Conservation (phyloP, 1,139 yeast genomes). For the Suzukiozyma palmioleophila region DNA sequence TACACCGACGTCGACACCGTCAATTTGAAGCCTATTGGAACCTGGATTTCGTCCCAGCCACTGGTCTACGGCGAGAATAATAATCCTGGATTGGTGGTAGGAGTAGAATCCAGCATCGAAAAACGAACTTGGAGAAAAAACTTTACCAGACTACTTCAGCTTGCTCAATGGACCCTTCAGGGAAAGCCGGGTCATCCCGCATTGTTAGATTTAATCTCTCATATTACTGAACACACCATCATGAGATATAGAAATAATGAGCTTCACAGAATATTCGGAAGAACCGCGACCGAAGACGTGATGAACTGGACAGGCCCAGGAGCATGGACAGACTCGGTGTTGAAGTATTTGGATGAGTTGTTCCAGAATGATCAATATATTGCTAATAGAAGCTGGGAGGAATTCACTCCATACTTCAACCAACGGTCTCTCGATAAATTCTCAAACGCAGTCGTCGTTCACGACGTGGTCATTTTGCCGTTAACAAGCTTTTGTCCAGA, state of each 20-base stretch:
- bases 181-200: constrained; percentile 86
- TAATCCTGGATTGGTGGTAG: constrained; percentile 69
- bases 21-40: constrained; percentile 30
- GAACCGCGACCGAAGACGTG: constrained; percentile 62
- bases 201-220: constrained; percentile 70
- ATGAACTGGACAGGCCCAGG: constrained; percentile 99
- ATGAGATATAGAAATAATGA: constrained; percentile 24
- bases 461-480: constrained; percentile 71
- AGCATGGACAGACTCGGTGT: constrained; percentile 78
- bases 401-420: constrained; percentile 23
- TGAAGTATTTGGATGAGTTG: constrained; percentile 62
- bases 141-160: constrained; percentile 62
- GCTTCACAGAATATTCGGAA: constrained; percentile 42
- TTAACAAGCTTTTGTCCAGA: constrained; percentile 71
- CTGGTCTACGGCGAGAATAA: constrained; percentile 26
- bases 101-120: constrained; percentile 90
- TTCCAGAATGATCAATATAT: constrained; percentile 33
- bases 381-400: constrained; percentile 21
- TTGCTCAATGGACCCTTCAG: constrained; percentile 71
- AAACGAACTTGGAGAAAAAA: constrained; percentile 67
- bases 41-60: constrained; percentile 26
- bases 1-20: constrained; percentile 84
- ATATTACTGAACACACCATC: constrained; percentile 68
- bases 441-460: constrained; percentile 55
- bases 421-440: constrained; percentile 66